Base-by-base conservation (phyloP, 768 basidiomycete genomes). In the Pisolithus marmoratus region DNA sequence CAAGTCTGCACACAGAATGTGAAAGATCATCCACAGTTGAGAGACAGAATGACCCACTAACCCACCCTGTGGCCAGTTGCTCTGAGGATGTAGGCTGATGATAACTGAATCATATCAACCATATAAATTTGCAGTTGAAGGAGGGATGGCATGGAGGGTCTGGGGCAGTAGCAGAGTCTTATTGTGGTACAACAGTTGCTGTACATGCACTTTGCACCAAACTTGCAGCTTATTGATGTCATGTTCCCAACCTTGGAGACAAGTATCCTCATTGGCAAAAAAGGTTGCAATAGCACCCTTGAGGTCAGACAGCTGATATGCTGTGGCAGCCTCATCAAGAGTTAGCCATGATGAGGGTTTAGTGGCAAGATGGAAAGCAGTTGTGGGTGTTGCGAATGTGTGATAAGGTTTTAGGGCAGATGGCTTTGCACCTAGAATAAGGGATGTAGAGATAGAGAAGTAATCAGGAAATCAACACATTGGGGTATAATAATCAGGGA, bases 381-480 rank as follows among this genome's bases (percentile, higher is more conserved):
- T 60, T 61, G 40, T 60, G 57, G 42, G 54, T 54, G 24, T 57
- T 57, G 48, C 63, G 63, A 8, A 69, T 51, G 14, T 52, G 31
- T 38, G 64, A 63, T 1, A 63, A 60, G 2, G 60, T 57, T 1
- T 63, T 48, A 38, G 61, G 54, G 14, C 38, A 40, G 17, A 40
- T 7, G 17, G n/a, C 38, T 40, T 19, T 20, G 20, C 17, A n/a
- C 38, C 38, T 7, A 40, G 17, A 14, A 38, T 34, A n/a, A 51
- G 44, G 12, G 46, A 7, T 4, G 7, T 26, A 7, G 38, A 42
- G 7, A 51, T 48, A 14, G 45, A 0, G 7, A 55, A 55, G 23
- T 55, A 55, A 31, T 55, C 22, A 5, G 50, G 23, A 17, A 48
- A 38, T 6, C 22, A 22, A 15, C 19, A 17, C 22, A 22, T 43